Evolutionary conservation across 192 early-diverging fungal genomes (phyloP).

Genomic region (Podila verticillata): DNA sequence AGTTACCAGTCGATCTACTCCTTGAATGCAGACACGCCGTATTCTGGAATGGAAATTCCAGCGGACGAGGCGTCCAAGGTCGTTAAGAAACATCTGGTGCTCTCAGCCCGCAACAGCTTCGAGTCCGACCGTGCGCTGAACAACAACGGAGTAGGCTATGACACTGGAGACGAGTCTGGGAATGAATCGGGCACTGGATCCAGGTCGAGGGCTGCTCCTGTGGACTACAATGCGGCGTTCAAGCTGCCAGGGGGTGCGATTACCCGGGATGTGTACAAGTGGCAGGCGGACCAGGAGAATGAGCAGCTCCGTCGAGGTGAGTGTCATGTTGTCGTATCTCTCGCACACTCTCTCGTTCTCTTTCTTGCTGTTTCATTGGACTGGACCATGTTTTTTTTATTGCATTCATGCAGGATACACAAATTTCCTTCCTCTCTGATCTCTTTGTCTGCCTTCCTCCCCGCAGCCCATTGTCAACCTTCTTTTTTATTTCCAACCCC

Average conservation of each 20-base stretch:
- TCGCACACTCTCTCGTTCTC: too few relatives aligned
- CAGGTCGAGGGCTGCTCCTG: neutral
- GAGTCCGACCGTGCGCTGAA: slow-evolving; percentile 46
- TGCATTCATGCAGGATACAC: neutral
- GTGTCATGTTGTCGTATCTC: neutral
- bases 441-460: neutral
- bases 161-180: slow-evolving; percentile 11
- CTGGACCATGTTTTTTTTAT: too few relatives aligned
- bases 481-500: neutral
- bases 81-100: slow-evolving; percentile 75
- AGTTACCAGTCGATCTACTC: slow-evolving; percentile 23
- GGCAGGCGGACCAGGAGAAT: slow-evolving; percentile 76
- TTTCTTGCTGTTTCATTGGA: too few relatives aligned
- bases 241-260: slow-evolving; percentile 78
- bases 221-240: slow-evolving; percentile 52
- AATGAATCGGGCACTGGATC: slow-evolving; percentile 16
- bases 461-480: neutral
- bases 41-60: slow-evolving; percentile 53
- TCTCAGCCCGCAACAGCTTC: slow-evolving; percentile 46
- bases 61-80: slow-evolving; percentile 69
- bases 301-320: slow-evolving; percentile 55
- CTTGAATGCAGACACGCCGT: slow-evolving; percentile 22
- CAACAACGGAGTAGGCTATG: slow-evolving; percentile 22
- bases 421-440: neutral
- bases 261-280: slow-evolving; percentile 91